Conservation (phyloP, 106 monocot species). For the Acorus gramineus region DNA sequence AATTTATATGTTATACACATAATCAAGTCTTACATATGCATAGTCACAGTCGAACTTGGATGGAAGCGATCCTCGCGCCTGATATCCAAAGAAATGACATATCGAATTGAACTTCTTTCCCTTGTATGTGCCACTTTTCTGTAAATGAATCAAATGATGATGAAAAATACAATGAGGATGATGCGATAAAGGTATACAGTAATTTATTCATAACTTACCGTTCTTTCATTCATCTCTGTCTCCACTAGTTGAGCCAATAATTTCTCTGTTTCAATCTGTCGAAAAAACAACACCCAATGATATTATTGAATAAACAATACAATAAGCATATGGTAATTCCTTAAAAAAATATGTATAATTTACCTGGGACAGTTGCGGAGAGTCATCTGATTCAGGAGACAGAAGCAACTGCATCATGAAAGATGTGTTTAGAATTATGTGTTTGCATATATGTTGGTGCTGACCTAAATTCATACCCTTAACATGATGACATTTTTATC, state of each 20-base stretch:
- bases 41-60: conserved; percentile 96
- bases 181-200: neutral
- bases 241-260: conserved; percentile 83
- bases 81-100: conserved; percentile 94
- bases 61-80: conserved; percentile 81
- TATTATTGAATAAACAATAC: no score
- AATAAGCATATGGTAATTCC: no score
- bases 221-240: conserved; percentile 69
- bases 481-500: no score
- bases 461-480: no score
- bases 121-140: conserved; percentile 84
- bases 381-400: conserved; percentile 88
- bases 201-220: conserved; percentile 22
- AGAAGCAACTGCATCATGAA: conserved; percentile 64
- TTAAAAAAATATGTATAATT: neutral
- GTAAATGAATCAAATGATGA: neutral
- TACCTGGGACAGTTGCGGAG: conserved; percentile 89
- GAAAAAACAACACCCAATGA: neutral
- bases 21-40: conserved; percentile 59
- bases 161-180: neutral
- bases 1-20: neutral
- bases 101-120: conserved; percentile 96
- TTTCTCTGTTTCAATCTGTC: conserved; percentile 87
- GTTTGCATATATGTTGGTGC: no score
- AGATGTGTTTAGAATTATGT: neutral